A percentile compares a stretch with the other conserved stretches of the same genome.
These are phyloP conservation scores for Fusarium fracticaudum DNA, from an alignment of 2,329 filamentous ascomycete genomes.

Conservation along the genomic window DNA sequence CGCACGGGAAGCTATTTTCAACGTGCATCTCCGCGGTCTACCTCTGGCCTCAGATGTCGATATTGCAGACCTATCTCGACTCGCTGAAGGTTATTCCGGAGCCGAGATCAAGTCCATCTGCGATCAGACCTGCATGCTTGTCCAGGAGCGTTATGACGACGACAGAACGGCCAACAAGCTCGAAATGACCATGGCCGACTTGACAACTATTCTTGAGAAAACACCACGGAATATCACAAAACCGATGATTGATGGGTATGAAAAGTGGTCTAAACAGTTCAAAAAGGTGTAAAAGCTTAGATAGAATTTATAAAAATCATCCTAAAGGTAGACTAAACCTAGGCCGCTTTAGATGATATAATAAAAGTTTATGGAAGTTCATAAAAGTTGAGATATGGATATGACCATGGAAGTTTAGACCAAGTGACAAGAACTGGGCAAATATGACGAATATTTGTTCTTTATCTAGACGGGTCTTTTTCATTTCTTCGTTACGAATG, in stretches of 20 bases:
- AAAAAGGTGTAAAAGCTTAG: conserved; percentile 26
- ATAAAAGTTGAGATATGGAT: neutral
- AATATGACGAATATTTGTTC: conserved; percentile 14
- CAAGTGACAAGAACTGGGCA: neutral
- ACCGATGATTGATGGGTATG: conserved; percentile 67
- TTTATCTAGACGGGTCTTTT: conserved; percentile 10
- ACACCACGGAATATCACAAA: conserved; percentile 68
- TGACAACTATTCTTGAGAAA: conserved; percentile 53
- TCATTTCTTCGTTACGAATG: conserved; percentile 34
- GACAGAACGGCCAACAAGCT: conserved; percentile 43
- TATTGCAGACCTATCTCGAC: conserved; percentile 67
- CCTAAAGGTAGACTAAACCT: neutral
- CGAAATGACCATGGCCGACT: conserved; percentile 54
- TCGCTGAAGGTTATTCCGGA: conserved; percentile 82
- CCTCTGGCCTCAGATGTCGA: conserved; percentile 71
- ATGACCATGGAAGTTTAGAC: neutral
- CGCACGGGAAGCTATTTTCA: conserved; percentile 80
- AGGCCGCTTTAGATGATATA: neutral
- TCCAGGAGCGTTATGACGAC: conserved; percentile 50
- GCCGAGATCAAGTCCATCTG: conserved; percentile 77
- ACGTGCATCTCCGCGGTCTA: conserved; percentile 71
- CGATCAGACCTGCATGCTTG: conserved; percentile 55
- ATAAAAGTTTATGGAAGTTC: neutral
- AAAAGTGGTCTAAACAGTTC: conserved; percentile 62
- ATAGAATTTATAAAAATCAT: neutral